phyloP scores from a whole-genome alignment of 1,284 basidiomycete genomes.

The Mycena sp. region DNA sequence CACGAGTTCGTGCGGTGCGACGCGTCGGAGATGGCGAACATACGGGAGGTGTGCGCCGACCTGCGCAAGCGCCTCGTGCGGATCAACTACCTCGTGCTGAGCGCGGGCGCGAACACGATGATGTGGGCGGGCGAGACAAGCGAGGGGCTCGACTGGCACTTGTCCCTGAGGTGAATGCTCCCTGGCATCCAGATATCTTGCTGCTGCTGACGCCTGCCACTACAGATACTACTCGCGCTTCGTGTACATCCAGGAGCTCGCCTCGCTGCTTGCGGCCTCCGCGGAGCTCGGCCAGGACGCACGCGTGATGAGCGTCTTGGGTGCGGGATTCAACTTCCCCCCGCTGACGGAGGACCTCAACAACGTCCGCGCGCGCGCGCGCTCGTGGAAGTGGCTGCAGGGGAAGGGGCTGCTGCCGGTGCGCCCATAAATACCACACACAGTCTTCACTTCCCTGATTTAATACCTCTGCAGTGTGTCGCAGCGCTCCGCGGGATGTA shows the following conservation, averaged over 20 bases:
- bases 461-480: too few species aligned
- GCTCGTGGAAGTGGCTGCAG: too few species aligned
- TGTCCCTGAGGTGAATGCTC: background rate
- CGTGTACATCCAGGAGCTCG: slow-evolving; percentile 4
- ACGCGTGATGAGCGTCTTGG: slow-evolving; percentile 8
- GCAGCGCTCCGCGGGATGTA: too few species aligned
- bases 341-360: background rate
- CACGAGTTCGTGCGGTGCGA: slow-evolving; percentile 41
- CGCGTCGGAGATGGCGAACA: slow-evolving; percentile 39
- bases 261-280: background rate
- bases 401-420: too few species aligned
- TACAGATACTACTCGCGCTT: slow-evolving; percentile 17
- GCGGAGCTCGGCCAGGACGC: background rate
- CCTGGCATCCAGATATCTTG: too few species aligned
- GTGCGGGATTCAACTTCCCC: slow-evolving; percentile 1
- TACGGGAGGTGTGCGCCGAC: slow-evolving; percentile 30
- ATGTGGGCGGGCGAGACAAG: background rate
- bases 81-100: slow-evolving; percentile 37
- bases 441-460: too few species aligned
- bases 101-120: slow-evolving; percentile 18
- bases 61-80: slow-evolving; percentile 23
- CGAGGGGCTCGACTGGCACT: slow-evolving; percentile 6
- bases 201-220: too few species aligned
- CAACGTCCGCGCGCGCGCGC: background rate
- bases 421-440: too few species aligned